Percentiles rank a stretch among this genome's conserved stretches.
phyloP scores from a whole-genome alignment of 2,329 filamentous ascomycete species.

The Zymoseptoria brevis region DNA sequence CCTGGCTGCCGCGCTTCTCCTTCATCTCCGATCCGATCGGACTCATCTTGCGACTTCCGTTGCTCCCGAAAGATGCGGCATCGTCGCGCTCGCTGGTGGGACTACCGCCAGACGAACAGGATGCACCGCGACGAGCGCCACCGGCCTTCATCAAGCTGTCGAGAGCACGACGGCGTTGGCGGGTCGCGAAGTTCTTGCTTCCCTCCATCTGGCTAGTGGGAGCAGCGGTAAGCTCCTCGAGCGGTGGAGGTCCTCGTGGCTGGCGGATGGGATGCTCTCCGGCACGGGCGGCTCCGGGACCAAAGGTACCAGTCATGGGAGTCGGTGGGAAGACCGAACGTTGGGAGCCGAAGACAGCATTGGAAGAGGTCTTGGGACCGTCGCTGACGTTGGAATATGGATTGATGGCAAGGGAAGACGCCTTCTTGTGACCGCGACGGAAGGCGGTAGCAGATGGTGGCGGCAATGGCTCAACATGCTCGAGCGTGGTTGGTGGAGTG shows the following conservation, averaged over 20 bases:
- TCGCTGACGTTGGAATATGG: slow-evolving; percentile 49
- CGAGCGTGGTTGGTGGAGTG: slow-evolving; percentile 50
- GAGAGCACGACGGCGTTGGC: slow-evolving; percentile 84
- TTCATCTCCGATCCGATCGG: slow-evolving; percentile 33
- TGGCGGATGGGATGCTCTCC: slow-evolving; percentile 92
- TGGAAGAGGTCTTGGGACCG: slow-evolving; percentile 64
- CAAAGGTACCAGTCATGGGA: slow-evolving; percentile 76
- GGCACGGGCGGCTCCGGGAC: slow-evolving; percentile 83
- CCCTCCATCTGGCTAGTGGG: slow-evolving; percentile 90
- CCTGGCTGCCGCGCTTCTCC: slow-evolving; percentile 30
- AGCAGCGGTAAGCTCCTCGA: slow-evolving; percentile 83
- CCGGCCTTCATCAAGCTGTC: slow-evolving; percentile 87
- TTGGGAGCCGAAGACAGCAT: slow-evolving; percentile 40
- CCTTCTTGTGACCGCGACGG: slow-evolving; percentile 90
- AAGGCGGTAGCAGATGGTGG: slow-evolving; percentile 86
- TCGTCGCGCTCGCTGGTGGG: slow-evolving; percentile 79
- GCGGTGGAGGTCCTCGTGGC: slow-evolving; percentile 79
- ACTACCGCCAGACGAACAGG: slow-evolving; percentile 56
- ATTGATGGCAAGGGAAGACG: slow-evolving; percentile 57
- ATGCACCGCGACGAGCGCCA: slow-evolving; percentile 66
- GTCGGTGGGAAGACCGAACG: slow-evolving; percentile 59
- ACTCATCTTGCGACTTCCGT: slow-evolving; percentile 29
- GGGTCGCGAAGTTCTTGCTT: slow-evolving; percentile 92
- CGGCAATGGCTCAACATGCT: slow-evolving; percentile 65
- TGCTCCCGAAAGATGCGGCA: slow-evolving; percentile 50